Evolutionary conservation across 768 basidiomycete species (phyloP).

Genomic region (Psilocybe cubensis): DNA sequence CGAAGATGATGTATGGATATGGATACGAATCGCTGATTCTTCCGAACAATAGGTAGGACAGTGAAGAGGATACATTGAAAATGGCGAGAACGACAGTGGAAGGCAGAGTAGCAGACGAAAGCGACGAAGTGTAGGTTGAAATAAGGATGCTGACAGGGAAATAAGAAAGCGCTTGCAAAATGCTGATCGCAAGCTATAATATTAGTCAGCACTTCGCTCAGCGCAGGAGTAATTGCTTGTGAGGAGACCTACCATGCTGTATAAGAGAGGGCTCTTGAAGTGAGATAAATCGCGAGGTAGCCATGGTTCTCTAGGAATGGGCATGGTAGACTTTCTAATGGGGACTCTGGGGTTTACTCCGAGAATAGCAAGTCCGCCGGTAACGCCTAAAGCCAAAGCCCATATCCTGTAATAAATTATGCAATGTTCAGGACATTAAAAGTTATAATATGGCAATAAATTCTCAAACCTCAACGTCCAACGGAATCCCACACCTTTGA

Average conservation of each 20-base stretch:
- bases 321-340: not conserved
- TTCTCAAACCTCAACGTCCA: not conserved
- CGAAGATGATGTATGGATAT: constrained; percentile 13
- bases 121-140: constrained; percentile 11
- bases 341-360: constrained; percentile 10
- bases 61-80: constrained; percentile 9
- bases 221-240: not conserved
- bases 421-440: not conserved
- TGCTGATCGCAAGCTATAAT: constrained; percentile 6
- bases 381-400: constrained; percentile 5
- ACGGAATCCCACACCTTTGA: constrained; percentile 7
- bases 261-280: not conserved
- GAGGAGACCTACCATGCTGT: not conserved
- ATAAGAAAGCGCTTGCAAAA: constrained; percentile 7
- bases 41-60: constrained; percentile 11
- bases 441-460: not conserved
- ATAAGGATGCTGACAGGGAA: constrained; percentile 15
- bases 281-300: constrained; percentile 2
- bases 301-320: constrained; percentile 7
- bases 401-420: constrained; percentile 1
- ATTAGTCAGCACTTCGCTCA: not conserved
- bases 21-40: constrained; percentile 12
- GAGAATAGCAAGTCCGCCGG: constrained; percentile 10
- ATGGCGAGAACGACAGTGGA: constrained; percentile 10
- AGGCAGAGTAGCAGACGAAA: constrained; percentile 9